phyloP scores from a whole-genome alignment of 164 flowering plant genomes.

The Santalum album region DNA sequence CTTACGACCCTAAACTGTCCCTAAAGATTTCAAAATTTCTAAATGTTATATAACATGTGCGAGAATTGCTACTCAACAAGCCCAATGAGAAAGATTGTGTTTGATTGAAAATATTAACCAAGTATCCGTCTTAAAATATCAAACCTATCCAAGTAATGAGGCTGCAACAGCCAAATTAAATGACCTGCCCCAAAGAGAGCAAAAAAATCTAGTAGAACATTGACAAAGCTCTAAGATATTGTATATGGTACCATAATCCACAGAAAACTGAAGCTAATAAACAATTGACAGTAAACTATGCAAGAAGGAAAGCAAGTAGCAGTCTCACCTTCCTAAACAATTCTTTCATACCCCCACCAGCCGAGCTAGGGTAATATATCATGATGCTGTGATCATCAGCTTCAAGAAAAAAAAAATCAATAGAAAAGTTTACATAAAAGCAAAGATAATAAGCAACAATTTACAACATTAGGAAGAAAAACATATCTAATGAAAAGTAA shows the following conservation, averaged over 20 bases:
- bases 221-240: too few relatives aligned
- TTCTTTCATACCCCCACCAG: slow-evolving; percentile 99
- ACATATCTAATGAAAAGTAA: background rate
- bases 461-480: background rate
- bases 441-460: background rate
- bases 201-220: too few relatives aligned
- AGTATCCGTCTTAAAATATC: too few relatives aligned
- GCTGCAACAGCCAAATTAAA: too few relatives aligned
- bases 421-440: background rate
- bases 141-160: too few relatives aligned
- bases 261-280: background rate
- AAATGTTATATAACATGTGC: too few relatives aligned
- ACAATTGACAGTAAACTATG: background rate
- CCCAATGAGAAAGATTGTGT: too few relatives aligned
- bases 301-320: background rate
- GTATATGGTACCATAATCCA: background rate
- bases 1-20: too few relatives aligned
- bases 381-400: slow-evolving; percentile 96
- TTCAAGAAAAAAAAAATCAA: slow-evolving; percentile 20
- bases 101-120: too few relatives aligned
- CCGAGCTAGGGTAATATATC: slow-evolving; percentile 98
- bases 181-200: slow-evolving; percentile 1
- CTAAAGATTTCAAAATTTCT: too few relatives aligned
- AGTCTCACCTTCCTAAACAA: slow-evolving; percentile 81
- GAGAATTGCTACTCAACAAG: too few relatives aligned